Evolutionary conservation across 164 flowering plant species (phyloP).

Genomic region (Piper longum): DNA sequence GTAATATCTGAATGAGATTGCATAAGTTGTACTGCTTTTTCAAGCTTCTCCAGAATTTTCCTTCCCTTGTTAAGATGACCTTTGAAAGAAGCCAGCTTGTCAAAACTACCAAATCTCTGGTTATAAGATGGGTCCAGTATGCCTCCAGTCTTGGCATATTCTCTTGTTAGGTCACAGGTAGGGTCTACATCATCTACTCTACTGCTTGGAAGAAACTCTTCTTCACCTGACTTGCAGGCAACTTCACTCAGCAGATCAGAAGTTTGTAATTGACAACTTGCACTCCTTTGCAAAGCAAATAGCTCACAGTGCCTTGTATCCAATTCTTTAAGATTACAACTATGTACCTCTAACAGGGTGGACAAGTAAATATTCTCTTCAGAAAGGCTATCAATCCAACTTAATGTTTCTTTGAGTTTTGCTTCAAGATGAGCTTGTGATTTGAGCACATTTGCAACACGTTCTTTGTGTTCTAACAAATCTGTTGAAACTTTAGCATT

Average conservation of each 20-base stretch:
- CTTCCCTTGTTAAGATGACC: conserved; percentile 42
- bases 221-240: conserved; percentile 7
- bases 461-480: conserved; percentile 27
- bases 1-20: conserved; percentile 34
- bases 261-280: conserved; percentile 10
- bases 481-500: conserved; percentile 33
- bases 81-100: conserved; percentile 23
- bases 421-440: conserved; percentile 22
- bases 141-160: conserved; percentile 8
- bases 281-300: conserved; percentile 12
- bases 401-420: conserved; percentile 33
- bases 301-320: conserved; percentile 11
- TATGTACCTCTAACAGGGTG: conserved; percentile 28
- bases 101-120: conserved; percentile 22
- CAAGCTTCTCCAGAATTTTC: conserved; percentile 41
- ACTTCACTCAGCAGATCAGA: conserved; percentile 6
- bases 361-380: conserved; percentile 40
- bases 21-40: conserved; percentile 44
- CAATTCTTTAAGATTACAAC: conserved; percentile 25
- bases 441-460: conserved; percentile 17
- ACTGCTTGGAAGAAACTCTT: conserved; percentile 5
- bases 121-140: conserved; percentile 8
- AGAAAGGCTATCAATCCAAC: conserved; percentile 31
- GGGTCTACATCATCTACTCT: conserved; percentile 7
- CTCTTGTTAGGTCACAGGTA: conserved; percentile 6